Evolutionary conservation across 169 alveolate species (phyloP).

Genomic region (Plasmodium coatneyi): DNA sequence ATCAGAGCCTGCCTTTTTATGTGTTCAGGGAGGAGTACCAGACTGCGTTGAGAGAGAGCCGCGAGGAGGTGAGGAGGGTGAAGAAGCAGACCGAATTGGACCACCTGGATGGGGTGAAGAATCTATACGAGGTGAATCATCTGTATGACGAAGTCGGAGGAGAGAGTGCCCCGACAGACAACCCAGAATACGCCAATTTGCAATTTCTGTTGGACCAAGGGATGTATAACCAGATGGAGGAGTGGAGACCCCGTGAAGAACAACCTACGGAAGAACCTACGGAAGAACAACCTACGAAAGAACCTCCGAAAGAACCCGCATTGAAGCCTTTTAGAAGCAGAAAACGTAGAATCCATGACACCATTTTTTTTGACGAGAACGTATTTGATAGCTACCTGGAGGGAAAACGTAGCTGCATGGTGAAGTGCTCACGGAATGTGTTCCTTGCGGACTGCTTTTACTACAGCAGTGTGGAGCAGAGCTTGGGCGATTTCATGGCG

Average conservation of each 20-base stretch:
- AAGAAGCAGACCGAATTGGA: no score
- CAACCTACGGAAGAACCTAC: background rate
- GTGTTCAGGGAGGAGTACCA: slow-evolving; percentile 44
- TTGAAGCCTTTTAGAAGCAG: background rate
- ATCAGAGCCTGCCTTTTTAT: slow-evolving; percentile 1
- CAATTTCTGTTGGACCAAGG: background rate
- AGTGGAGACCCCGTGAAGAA: background rate
- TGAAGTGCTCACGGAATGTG: slow-evolving; percentile 10
- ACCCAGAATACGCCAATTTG: no score
- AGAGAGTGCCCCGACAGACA: background rate
- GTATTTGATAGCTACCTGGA: slow-evolving; percentile 39
- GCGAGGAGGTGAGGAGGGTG: background rate
- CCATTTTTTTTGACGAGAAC: slow-evolving; percentile 29
- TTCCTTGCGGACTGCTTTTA: slow-evolving; percentile 38
- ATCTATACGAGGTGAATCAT: background rate
- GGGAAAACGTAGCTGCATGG: slow-evolving; percentile 27
- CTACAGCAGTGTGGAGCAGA: slow-evolving; percentile 20
- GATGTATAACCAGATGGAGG: background rate
- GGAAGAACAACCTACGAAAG: no score
- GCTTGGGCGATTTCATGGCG: slow-evolving; percentile 16
- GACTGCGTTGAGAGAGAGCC: background rate
- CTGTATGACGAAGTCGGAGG: background rate
- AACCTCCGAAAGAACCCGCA: background rate
- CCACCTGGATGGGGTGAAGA: background rate
- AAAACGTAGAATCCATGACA: background rate